phyloP scores from a whole-genome alignment of 1,139 yeast genomes.

The Pichia sp. region DNA sequence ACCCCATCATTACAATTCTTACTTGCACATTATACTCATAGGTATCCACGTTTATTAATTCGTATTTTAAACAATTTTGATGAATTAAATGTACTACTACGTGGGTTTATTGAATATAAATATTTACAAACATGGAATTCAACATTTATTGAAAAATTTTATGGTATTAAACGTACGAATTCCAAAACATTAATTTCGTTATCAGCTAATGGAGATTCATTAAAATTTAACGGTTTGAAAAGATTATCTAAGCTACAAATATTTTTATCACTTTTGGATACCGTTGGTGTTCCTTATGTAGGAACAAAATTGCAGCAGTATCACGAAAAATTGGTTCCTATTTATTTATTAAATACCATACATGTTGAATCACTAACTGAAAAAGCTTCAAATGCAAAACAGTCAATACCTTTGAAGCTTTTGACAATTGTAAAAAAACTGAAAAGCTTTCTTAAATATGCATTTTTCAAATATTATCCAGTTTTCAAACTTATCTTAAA shows the following conservation, averaged over 20 bases:
- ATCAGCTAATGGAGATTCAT: conserved; percentile 4
- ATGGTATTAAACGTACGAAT: conserved; percentile 70
- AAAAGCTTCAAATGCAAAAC: not conserved
- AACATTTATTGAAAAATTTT: conserved; percentile 85
- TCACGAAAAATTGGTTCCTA: conserved; percentile 60
- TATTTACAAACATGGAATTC: conserved; percentile 74
- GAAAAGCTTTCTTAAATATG: conserved; percentile 25
- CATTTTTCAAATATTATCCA: conserved; percentile 61
- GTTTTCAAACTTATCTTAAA: conserved; percentile 42
- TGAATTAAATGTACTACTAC: conserved; percentile 56
- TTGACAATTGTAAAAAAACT: not conserved
- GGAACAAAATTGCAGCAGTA: conserved; percentile 60
- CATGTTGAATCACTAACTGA: not conserved
- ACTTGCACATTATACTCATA: conserved; percentile 72
- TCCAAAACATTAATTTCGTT: conserved; percentile 19
- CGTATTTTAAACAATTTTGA: conserved; percentile 65
- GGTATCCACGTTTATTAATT: conserved; percentile 66
- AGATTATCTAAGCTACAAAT: conserved; percentile 51
- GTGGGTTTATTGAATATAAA: conserved; percentile 69
- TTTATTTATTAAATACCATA: conserved; percentile 40
- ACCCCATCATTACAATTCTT: conserved; percentile 81
- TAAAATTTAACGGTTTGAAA: conserved; percentile 42
- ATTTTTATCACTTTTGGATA: conserved; percentile 51
- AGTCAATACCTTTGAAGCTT: not conserved
- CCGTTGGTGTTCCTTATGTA: conserved; percentile 64